Evolutionary conservation across 495 filamentous ascomycete species (phyloP), one percentile per base, ranked within the genome.

Genomic region (Penicillium soppii): DNA sequence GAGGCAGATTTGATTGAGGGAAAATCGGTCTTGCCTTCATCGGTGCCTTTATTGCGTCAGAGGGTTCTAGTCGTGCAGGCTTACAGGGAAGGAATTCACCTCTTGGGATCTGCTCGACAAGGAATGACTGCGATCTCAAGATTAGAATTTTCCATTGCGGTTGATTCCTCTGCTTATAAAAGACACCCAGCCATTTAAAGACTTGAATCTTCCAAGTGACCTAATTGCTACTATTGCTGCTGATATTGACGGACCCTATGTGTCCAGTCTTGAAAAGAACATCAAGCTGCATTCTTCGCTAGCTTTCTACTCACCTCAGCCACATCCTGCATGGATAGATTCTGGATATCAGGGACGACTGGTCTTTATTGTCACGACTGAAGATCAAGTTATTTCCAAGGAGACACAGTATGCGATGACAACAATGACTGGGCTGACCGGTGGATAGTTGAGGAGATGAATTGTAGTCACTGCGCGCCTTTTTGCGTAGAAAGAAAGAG

Each of bases 1-100:
- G 57, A 66, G n/a, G n/a, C n/a, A 56, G 65, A 42, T 10, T 38
- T 2, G 67, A 66, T 1, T 66, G 67, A 3, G 52, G 68, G 4
- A 22, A n/a, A n/a, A n/a, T 69, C 5, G 65, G 62, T 15, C 32
- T 70, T 46, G 39, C 70, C 0, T 68, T 59, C 49, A 47, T 72
- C 4, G 63, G 57, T 1, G 66, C 62, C 0, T 66, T 69, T 35
- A 9, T 69, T 0, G 57, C 63, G 19, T 53, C 59, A 0, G 55
- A 68, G 38, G 65, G 66, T 6, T 10, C 59, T 16, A 65, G 62
- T 32, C 61, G 62, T 50, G 55, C 59, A 2, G 62, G 59, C 19
- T 37, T 61, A 7, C 59, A 63, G 38, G 65, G 62, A 15, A 62
- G 65, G 30, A 50, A 53, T 15, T 21, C 65, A 22, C 65, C 65